Evolutionary conservation across 2,329 filamentous ascomycete species (phyloP).

Genomic region (Sporothrix schenckii): DNA sequence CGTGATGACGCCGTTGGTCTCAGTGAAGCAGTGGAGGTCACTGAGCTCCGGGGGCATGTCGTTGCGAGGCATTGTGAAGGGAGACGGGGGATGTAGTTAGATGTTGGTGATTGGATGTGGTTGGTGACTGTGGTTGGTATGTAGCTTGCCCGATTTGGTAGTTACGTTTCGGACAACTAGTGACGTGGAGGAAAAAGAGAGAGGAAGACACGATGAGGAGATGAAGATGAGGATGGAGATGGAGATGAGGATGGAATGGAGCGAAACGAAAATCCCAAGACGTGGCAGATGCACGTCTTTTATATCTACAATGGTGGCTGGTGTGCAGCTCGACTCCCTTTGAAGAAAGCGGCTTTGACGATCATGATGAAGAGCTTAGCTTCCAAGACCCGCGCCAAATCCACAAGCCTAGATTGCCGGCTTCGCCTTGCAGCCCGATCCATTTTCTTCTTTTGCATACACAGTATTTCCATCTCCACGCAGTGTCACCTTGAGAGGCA

Average conservation of each 20-base stretch:
- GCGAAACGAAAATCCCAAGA: not conserved
- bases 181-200: not conserved
- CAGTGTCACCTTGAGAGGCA: not conserved
- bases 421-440: not conserved
- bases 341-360: not conserved
- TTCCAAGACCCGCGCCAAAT: conserved; percentile 4
- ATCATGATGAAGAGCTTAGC: not conserved
- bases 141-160: conserved; percentile 8
- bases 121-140: conserved; percentile 1
- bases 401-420: not conserved
- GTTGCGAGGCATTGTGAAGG: conserved; percentile 21
- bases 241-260: not conserved
- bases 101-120: not conserved
- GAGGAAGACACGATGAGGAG: not conserved
- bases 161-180: conserved; percentile 19
- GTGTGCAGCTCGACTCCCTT: not conserved
- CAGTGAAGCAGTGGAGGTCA: conserved; percentile 55
- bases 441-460: not conserved
- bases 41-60: conserved; percentile 38
- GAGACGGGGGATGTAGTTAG: not conserved
- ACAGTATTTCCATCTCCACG: not conserved
- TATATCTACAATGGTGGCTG: conserved; percentile 12
- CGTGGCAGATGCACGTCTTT: not conserved
- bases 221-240: too few relatives aligned
- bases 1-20: conserved; percentile 64